phyloP scores from a whole-genome alignment of 352 stramenopile genomes.

The Phytophthora ohioensis region DNA sequence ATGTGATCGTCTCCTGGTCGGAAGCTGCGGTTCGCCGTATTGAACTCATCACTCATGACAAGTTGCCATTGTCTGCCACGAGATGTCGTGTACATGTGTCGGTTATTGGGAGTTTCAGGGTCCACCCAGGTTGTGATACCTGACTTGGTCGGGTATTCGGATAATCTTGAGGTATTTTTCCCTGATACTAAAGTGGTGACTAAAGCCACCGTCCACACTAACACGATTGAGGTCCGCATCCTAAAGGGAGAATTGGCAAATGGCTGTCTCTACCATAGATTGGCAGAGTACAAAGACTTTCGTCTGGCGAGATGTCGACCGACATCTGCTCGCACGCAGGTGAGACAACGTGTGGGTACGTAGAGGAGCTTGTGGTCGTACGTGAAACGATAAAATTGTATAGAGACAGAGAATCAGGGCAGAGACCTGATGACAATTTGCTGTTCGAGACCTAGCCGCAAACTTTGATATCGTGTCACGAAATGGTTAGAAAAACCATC shows the following conservation, averaged over 20 bases:
- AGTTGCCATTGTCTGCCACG: conserved; percentile 64
- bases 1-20: conserved; percentile 92
- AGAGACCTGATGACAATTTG: background rate
- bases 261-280: conserved; percentile 18
- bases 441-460: background rate
- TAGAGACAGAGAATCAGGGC: no score
- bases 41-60: conserved; percentile 96
- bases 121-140: conserved; percentile 61
- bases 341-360: conserved; percentile 19
- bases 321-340: conserved; percentile 35
- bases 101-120: conserved; percentile 52
- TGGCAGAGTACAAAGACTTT: background rate
- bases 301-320: conserved; percentile 8
- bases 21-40: conserved; percentile 90
- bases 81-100: conserved; percentile 52
- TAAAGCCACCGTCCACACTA: conserved; percentile 8
- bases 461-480: background rate
- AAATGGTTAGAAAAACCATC: background rate
- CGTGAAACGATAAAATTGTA: no score
- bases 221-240: conserved; percentile 8
- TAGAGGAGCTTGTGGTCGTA: background rate
- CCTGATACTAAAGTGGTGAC: conserved; percentile 1
- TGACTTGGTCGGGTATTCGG: conserved; percentile 48
- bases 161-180: conserved; percentile 27
- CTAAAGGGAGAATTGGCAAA: background rate